phyloP scores from a whole-genome alignment of 345 rosid species.

The Citrus inodora region DNA sequence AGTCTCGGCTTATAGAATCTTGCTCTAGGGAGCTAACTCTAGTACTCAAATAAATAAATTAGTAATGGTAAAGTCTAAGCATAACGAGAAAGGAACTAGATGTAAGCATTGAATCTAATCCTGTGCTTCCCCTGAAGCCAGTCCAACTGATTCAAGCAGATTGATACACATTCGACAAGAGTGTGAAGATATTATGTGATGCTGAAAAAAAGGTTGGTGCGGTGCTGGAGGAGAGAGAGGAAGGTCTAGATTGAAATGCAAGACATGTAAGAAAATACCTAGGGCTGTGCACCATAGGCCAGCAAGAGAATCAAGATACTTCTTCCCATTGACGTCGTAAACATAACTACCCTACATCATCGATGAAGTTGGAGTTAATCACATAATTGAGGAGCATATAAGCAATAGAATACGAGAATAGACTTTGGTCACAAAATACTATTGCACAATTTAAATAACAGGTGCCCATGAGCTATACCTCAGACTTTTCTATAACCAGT shows the following conservation, averaged over 20 bases:
- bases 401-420: background rate
- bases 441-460: background rate
- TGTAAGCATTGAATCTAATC: background rate
- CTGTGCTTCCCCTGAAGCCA: background rate
- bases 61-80: background rate
- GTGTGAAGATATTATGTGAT: too few relatives aligned
- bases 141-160: background rate
- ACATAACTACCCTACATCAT: constrained; percentile 75
- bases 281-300: constrained; percentile 98
- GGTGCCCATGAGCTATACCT: constrained; percentile 38
- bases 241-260: background rate
- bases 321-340: constrained; percentile 69
- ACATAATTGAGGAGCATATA: background rate
- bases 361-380: constrained; percentile 9
- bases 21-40: background rate
- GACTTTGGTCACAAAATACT: background rate
- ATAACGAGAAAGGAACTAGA: background rate
- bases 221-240: background rate
- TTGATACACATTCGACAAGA: background rate
- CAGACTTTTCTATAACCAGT: constrained; percentile 74
- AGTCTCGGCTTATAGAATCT: background rate
- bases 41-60: background rate
- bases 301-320: constrained; percentile 94
- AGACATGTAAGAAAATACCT: constrained; percentile 39
- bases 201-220: too few relatives aligned